phyloP scores from a whole-genome alignment of 768 basidiomycete species.

The Tricholoma sp. region DNA sequence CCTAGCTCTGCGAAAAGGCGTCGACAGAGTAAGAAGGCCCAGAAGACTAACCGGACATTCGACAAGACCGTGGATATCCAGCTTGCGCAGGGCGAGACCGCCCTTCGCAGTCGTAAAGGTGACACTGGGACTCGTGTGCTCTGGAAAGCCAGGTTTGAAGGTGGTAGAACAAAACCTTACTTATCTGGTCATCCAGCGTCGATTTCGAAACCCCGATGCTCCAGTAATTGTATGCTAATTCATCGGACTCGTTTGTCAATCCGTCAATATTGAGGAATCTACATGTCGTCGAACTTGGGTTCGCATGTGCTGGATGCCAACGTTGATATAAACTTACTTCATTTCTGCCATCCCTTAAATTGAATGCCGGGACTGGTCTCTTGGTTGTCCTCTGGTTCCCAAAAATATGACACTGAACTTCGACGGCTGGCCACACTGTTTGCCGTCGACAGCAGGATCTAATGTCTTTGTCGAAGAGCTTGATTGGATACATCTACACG shows the following conservation, averaged over 20 bases:
- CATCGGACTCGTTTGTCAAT: conserved; percentile 39
- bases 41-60: conserved; percentile 4
- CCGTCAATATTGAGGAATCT: conserved; percentile 33
- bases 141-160: conserved; percentile 72
- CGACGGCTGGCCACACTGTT: conserved; percentile 24
- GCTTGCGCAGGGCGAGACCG: conserved; percentile 70
- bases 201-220: conserved; percentile 63
- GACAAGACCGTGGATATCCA: conserved; percentile 37
- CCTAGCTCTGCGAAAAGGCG: conserved; percentile 14
- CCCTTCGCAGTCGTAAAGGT: conserved; percentile 65
- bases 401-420: conserved; percentile 64
- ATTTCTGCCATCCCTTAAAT: conserved; percentile 6
- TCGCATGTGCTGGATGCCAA: conserved; percentile 7
- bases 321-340: conserved; percentile 1
- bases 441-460: conserved; percentile 15
- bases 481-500: conserved; percentile 59
- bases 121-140: conserved; percentile 78
- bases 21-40: conserved; percentile 20
- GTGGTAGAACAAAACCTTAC: not conserved
- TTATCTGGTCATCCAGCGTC: conserved; percentile 37
- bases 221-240: conserved; percentile 44
- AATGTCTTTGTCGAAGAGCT: conserved; percentile 49
- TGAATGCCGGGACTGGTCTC: conserved; percentile 70
- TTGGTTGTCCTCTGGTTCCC: conserved; percentile 61
- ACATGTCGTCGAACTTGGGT: conserved; percentile 76